Base-by-base conservation (phyloP, 495 filamentous ascomycete species). In the Ascobolus immersus region DNA sequence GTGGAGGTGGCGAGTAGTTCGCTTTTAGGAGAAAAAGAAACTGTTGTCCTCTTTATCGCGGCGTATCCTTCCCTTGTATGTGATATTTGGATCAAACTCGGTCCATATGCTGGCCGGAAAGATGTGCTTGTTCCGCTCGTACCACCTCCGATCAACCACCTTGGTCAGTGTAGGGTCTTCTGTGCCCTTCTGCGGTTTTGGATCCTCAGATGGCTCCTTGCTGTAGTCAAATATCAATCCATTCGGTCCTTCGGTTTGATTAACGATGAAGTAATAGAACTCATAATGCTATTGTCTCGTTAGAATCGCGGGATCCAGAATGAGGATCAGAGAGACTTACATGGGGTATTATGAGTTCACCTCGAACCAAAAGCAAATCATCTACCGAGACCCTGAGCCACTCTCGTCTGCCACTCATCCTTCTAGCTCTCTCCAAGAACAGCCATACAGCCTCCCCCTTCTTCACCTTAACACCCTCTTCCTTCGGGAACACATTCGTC, bases 301-400 rank as follows among this genome's bases (percentile, higher is more conserved):
- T 24, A 39, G 25, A 13, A 24, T 7, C 33, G 18, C 30, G n/a
- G 13, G 8, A 10, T 7, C 17, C 13, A n/a, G 14, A 18, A 36
- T 18, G 11, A 21, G 8, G 20, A n/a, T 12, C 5, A 15, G 27
- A 4, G 27, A 20, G 21, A 67, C 74, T 60, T 57, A 89, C 81
- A 60, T 93, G 86, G 30, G 86, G 86, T 32, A 96, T 71, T 39
- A 96, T 92, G 17, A 96, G 58, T 41, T 84, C 79, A 2, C 78
- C 81, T 44, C 81, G 64, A 11, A 96, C 86, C 28, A 94, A 58
- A 68, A 96, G 77, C 45, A 96, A 53, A 58, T 96, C 86, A 52
- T 96, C 86, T n/a, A 94, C 82, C 20, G 77, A 72, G 17, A 94
- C 73, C 25, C 82, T 59, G 2, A 84, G 80, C 86, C 86, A 96